phyloP scores from a whole-genome alignment of 2,329 filamentous ascomycete species.

The Alternaria metachromatica region DNA sequence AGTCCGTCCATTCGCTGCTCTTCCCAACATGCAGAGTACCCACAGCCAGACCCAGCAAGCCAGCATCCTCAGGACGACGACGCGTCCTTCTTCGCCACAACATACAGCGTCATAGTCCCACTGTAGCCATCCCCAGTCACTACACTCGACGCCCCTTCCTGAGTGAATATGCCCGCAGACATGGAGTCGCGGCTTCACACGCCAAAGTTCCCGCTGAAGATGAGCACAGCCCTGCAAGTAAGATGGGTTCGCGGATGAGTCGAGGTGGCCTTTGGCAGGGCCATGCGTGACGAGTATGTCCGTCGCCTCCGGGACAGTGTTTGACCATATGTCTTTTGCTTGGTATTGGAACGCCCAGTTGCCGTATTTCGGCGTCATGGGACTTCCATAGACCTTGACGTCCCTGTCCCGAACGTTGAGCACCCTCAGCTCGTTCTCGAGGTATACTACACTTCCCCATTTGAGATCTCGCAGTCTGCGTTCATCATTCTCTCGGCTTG shows the following conservation, averaged over 20 bases:
- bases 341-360: conserved; percentile 81
- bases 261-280: conserved; percentile 74
- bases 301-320: conserved; percentile 69
- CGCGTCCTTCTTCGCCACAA: conserved; percentile 34
- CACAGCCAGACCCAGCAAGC: conserved; percentile 4
- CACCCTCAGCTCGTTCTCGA: conserved; percentile 51
- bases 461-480: conserved; percentile 31
- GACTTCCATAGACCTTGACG: conserved; percentile 76
- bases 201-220: conserved; percentile 74
- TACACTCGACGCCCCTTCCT: conserved; percentile 69
- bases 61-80: conserved; percentile 16
- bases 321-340: conserved; percentile 68
- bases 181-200: conserved; percentile 71
- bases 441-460: conserved; percentile 55
- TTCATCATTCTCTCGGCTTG: conserved; percentile 49
- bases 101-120: conserved; percentile 65
- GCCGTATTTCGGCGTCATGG: conserved; percentile 75
- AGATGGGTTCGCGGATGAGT: conserved; percentile 45
- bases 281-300: conserved; percentile 82
- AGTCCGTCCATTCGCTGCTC: not conserved
- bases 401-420: conserved; percentile 48
- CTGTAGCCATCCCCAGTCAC: conserved; percentile 76
- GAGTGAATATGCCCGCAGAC: conserved; percentile 86
- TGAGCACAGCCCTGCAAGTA: conserved; percentile 66
- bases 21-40: conserved; percentile 1